Conservation (phyloP, 257 asterid genomes). For the Fraxinus cuspidata region DNA sequence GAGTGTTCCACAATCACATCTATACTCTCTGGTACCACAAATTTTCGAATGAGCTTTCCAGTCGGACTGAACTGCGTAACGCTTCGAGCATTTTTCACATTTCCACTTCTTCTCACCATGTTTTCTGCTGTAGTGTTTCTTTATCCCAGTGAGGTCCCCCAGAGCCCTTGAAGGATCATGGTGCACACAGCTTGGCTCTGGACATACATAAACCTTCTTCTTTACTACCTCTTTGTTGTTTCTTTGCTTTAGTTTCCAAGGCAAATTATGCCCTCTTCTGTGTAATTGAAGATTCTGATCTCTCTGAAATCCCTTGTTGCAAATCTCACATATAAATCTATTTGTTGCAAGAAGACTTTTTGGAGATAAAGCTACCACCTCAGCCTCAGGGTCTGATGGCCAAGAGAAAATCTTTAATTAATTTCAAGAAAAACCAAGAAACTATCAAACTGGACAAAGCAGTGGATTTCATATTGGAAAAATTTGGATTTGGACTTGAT, state of each 20-base stretch:
- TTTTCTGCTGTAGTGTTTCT: slow-evolving; percentile 64
- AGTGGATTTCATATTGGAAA: not conserved
- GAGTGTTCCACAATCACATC: slow-evolving; percentile 77
- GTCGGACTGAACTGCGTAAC: slow-evolving; percentile 76
- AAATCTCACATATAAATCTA: slow-evolving; percentile 71
- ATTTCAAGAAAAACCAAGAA: not conserved
- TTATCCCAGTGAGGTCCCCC: slow-evolving; percentile 72
- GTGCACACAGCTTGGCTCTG: slow-evolving; percentile 67
- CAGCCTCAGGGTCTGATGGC: slow-evolving; percentile 63
- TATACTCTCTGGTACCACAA: slow-evolving; percentile 75
- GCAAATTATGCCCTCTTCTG: slow-evolving; percentile 71
- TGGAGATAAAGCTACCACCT: slow-evolving; percentile 69
- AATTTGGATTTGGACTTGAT: not conserved
- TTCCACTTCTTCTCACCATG: slow-evolving; percentile 86
- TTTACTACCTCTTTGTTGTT: slow-evolving; percentile 44
- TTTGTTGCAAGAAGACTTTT: slow-evolving; percentile 66
- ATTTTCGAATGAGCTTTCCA: slow-evolving; percentile 86
- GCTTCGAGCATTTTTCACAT: slow-evolving; percentile 70
- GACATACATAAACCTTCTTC: slow-evolving; percentile 70
- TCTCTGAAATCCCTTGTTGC: slow-evolving; percentile 74
- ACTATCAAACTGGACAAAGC: not conserved
- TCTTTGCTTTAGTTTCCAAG: slow-evolving; percentile 78
- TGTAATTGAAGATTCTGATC: slow-evolving; percentile 75
- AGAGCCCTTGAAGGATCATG: slow-evolving; percentile 66
- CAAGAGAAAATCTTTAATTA: not conserved